Conservation (phyloP, 1,284 basidiomycete species). For the Melampsora larici-populina region DNA sequence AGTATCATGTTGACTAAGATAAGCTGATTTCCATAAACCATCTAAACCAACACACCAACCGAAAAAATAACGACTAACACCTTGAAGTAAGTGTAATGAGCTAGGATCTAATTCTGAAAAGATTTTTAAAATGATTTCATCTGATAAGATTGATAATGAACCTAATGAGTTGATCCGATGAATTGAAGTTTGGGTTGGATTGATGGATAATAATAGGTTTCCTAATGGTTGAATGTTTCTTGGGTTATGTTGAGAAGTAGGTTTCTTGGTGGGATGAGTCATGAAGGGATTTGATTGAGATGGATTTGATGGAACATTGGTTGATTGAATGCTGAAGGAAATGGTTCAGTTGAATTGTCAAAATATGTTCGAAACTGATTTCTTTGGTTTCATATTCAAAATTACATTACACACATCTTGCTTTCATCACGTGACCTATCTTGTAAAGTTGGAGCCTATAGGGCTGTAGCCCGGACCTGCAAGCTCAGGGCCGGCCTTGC, state of each 20-base stretch:
- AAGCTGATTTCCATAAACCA: slow-evolving; percentile 18
- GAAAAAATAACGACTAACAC: slow-evolving; percentile 21
- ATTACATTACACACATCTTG: too few relatives aligned
- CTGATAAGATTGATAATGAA: slow-evolving; percentile 15
- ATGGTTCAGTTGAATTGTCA: too few relatives aligned
- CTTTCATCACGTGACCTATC: too few relatives aligned
- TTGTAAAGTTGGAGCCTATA: too few relatives aligned
- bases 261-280: too few relatives aligned
- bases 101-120: slow-evolving; percentile 16
- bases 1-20: slow-evolving; percentile 19
- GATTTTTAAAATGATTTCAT: slow-evolving; percentile 4
- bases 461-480: too few relatives aligned
- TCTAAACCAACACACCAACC: slow-evolving; percentile 31
- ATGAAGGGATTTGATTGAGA: too few relatives aligned
- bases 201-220: slow-evolving; percentile 13
- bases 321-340: too few relatives aligned
- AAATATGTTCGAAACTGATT: too few relatives aligned
- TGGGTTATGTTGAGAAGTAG: slow-evolving; percentile 1
- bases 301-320: too few relatives aligned
- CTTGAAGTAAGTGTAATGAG: neutral
- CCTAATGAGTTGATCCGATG: slow-evolving; percentile 1
- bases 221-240: slow-evolving; percentile 24
- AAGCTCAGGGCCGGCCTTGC: too few relatives aligned
- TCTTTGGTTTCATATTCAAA: too few relatives aligned
- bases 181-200: neutral